Evolutionary conservation across 495 filamentous ascomycete species (phyloP).

Genomic region (Talaromyces nanjingensis): DNA sequence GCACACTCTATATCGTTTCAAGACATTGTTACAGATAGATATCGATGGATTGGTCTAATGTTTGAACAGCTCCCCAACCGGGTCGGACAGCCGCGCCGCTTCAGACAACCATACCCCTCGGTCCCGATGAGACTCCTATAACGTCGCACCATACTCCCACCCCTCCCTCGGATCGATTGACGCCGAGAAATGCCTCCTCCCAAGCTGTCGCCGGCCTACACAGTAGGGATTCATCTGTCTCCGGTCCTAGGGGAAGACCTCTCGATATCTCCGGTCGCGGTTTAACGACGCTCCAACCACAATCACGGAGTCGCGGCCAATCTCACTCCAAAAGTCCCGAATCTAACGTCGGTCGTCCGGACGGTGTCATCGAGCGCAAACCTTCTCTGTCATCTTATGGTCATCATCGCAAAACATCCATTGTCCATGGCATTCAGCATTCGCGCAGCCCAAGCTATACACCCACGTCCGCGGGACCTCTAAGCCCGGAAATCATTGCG

Average conservation of each 20-base stretch:
- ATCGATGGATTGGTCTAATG: background rate
- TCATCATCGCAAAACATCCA: constrained; percentile 89
- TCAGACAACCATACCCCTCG: constrained; percentile 34
- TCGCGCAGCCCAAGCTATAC: constrained; percentile 78
- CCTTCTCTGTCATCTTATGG: constrained; percentile 64
- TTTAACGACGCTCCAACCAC: constrained; percentile 37
- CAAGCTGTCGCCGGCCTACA: constrained; percentile 32
- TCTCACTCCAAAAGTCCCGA: constrained; percentile 53
- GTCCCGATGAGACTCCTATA: constrained; percentile 34
- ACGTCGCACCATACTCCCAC: constrained; percentile 36
- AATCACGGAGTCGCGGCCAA: constrained; percentile 32
- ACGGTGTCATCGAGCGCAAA: constrained; percentile 58
- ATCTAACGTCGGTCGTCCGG: constrained; percentile 30
- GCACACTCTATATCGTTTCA: background rate
- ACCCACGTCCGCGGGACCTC: constrained; percentile 63
- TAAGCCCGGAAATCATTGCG: constrained; percentile 77
- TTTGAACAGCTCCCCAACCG: constrained; percentile 12
- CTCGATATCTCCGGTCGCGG: constrained; percentile 31
- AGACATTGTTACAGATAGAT: background rate
- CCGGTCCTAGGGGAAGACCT: constrained; percentile 31
- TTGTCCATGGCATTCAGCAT: constrained; percentile 90
- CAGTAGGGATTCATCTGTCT: constrained; percentile 35
- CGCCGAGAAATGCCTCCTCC: constrained; percentile 40
- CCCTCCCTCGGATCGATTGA: constrained; percentile 34
- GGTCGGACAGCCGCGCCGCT: constrained; percentile 10